Evolutionary conservation across 106 monocot species (phyloP), one percentile per base, ranked within the genome.

Genomic region (Allium sativum): DNA sequence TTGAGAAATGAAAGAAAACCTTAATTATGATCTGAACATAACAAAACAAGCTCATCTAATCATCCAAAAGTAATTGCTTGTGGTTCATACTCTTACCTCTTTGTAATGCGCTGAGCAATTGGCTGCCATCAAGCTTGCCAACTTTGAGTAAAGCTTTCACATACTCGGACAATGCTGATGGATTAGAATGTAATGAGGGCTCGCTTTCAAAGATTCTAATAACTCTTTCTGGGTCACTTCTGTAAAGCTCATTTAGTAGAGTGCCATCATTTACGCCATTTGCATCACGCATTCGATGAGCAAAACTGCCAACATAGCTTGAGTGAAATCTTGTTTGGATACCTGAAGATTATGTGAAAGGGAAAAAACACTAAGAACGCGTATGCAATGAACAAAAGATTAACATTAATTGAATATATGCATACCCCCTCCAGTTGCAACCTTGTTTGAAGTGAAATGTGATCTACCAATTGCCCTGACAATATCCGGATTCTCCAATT

Each of bases 81-180:
- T 31, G 2, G 31, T 5, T 0, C 31, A 31, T 31, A 31, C 2
- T 31, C 31, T 71, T 58, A 98, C 98, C 98, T 98, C 82, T 92
- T 68, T 85, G 85, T 66, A 98, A 65, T 21, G 98, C 85, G 46
- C 74, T 98, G 16, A 98, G 88, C 75, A 98, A 78, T 54, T 82
- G 64, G 57, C 88, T 98, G 57, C 88, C 87, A 62, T 98, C 92
- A 43, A 98, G 71, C 65, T 84, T 82, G 62, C 85, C 88, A 75
- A 98, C 80, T 47, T 92, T 82, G 65, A 98, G 85, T 63, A 98
- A 72, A 45, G 98, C 86, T 74, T 88, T 98, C 11, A 92, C 85
- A 79, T 98, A 92, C 62, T 98, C 98, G 16, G 98, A 71, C 55
- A 98, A 76, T 31, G 98, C 92, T n/a, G 85, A 69, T 40, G 88